Base-by-base conservation (phyloP, 352 stramenopile genomes). In the Phytophthora multivora region DNA sequence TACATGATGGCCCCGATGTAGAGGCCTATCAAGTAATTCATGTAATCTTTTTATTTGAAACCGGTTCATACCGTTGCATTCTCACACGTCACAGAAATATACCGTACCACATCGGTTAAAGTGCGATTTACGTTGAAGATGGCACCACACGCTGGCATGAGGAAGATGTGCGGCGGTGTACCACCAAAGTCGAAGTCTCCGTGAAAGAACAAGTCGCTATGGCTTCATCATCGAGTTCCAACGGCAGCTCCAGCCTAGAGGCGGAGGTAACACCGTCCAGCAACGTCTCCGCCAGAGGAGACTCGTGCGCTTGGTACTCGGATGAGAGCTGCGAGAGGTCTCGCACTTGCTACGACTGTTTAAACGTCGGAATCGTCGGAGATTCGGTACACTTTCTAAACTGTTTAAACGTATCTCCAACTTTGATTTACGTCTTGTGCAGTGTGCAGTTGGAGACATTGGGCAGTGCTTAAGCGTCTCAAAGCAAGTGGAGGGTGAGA, bases 251-350 rank as follows among this genome's bases (percentile, higher is more conserved):
- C 18, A 42, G 36, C 51, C 28, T 39, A 21, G 28, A 28, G 21
- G 16, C 26, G 23, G 39, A 50, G 12, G 47, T 66, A 36, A 33
- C 42, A 26, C 16, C 36, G 11, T 16, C 36, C 21, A 40, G 45
- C 49, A 78, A 75, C 43, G 56, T 59, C 15, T 59, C 46, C n/a
- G 72, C 57, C 41, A 69, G 33, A 18, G 56, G 49, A 18, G 73
- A 79, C 59, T 71, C 57, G 48, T 81, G 73, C 55, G 70, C 59
- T 45, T 81, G 73, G 73, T 62, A 73, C 31, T 54, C 54, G 26
- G 64, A 36, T 30, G 51, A 57, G 31, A 59, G 43, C 25, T 69
- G 73, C 35, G 69, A 75, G 53, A 43, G 56, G 12, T 56, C 67
- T 6, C 54, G 73, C 12, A 66, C 53, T 16, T 79, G 73, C 59